phyloP scores from a whole-genome alignment of 129 eudicot species.

The Flaveria trinervia region DNA sequence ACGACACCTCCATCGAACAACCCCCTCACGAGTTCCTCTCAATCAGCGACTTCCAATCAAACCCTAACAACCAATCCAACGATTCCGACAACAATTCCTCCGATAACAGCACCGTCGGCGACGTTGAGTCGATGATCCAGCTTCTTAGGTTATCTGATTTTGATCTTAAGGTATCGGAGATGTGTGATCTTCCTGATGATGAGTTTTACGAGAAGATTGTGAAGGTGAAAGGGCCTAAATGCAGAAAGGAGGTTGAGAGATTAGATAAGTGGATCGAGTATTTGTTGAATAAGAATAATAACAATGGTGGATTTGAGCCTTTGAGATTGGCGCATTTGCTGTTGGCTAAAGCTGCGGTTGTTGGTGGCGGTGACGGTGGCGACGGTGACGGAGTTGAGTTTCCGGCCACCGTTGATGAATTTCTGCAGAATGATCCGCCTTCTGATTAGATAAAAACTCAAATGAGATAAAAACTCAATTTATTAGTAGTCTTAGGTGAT shows the following conservation, averaged over 20 bases:
- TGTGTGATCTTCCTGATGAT: constrained; percentile 41
- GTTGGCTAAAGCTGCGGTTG: constrained; percentile 66
- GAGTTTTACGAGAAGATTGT: constrained; percentile 67
- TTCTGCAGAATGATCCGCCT: constrained; percentile 72
- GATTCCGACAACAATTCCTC: background rate
- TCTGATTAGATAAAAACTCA: too few species aligned
- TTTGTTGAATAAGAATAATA: constrained; percentile 22
- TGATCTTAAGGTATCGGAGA: constrained; percentile 28
- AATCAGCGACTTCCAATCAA: constrained; percentile 29
- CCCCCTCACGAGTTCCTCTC: constrained; percentile 64
- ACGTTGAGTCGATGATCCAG: constrained; percentile 50
- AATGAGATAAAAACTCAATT: too few species aligned
- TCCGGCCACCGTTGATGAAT: constrained; percentile 64
- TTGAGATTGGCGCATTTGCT: constrained; percentile 77
- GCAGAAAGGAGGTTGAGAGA: constrained; percentile 63
- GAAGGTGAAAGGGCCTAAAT: constrained; percentile 70
- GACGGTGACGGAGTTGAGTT: constrained; percentile 46
- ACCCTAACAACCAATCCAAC: constrained; percentile 33
- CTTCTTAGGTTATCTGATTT: constrained; percentile 53
- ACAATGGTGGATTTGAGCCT: constrained; percentile 44
- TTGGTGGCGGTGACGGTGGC: constrained; percentile 27
- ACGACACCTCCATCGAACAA: constrained; percentile 45
- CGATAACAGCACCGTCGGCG: constrained; percentile 35
- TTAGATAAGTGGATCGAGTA: constrained; percentile 72
- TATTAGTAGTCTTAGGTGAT: too few species aligned